Evolutionary conservation across 129 eudicot species (phyloP).

Genomic region (Pseudognaphalium luteoalbum): DNA sequence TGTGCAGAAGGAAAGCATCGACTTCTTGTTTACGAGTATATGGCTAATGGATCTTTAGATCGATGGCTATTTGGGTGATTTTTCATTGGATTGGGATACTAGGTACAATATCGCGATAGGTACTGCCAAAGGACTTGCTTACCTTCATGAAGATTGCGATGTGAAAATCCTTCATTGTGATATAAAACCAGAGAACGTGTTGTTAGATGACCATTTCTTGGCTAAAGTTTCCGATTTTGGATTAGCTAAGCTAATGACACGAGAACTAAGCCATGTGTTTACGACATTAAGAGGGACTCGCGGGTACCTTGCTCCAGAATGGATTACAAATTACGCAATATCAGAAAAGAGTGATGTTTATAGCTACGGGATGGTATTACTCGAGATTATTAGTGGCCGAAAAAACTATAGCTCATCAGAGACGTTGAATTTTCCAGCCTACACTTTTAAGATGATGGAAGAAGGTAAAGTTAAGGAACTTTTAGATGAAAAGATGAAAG

Average conservation of each 20-base stretch:
- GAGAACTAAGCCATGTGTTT: conserved; percentile 87
- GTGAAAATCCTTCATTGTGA: conserved; percentile 83
- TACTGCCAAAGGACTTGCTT: conserved; percentile 86
- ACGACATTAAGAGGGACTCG: conserved; percentile 81
- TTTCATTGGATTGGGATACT: conserved; percentile 71
- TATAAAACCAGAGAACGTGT: conserved; percentile 86
- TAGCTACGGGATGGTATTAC: conserved; percentile 88
- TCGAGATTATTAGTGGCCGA: conserved; percentile 82
- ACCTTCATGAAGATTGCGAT: conserved; percentile 92
- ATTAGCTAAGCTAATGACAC: conserved; percentile 81
- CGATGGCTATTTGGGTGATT: conserved; percentile 67
- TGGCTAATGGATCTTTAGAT: conserved; percentile 83
- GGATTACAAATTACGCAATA: conserved; percentile 87
- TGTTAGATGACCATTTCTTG: conserved; percentile 59
- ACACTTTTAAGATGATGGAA: conserved; percentile 73
- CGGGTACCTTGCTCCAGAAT: conserved; percentile 89
- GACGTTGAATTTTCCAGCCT: conserved; percentile 63
- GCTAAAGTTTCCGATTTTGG: conserved; percentile 96
- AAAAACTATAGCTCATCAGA: conserved; percentile 61
- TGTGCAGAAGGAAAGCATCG: conserved; percentile 80
- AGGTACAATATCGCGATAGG: conserved; percentile 65
- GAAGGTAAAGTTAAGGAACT: conserved; percentile 62
- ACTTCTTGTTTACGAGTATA: conserved; percentile 30
- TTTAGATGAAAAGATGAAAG: conserved; percentile 49
- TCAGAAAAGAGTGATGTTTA: conserved; percentile 92